Conservation (phyloP, 2,329 filamentous ascomycete species). For the Fusarium zealandicum region DNA sequence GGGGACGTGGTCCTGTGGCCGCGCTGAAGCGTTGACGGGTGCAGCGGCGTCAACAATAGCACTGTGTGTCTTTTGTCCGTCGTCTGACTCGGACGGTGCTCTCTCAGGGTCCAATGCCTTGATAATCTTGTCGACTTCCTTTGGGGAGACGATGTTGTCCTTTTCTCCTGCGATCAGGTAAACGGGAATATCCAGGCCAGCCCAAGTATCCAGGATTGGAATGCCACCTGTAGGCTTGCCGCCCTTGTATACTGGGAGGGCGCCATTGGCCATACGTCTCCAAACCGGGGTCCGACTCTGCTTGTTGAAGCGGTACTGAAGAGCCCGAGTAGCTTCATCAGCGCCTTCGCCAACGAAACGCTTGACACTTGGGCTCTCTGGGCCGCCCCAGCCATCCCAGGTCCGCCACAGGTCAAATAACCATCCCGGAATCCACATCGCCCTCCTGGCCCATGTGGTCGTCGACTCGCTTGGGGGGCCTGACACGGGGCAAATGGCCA, state of each 20-base stretch:
- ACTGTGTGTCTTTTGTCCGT: slow-evolving; percentile 40
- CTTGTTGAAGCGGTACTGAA: slow-evolving; percentile 79
- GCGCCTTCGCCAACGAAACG: slow-evolving; percentile 76
- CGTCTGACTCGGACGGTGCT: slow-evolving; percentile 19
- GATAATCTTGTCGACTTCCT: slow-evolving; percentile 73
- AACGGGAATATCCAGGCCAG: slow-evolving; percentile 73
- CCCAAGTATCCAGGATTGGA: slow-evolving; percentile 75
- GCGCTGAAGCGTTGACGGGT: slow-evolving; percentile 51
- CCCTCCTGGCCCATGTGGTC: slow-evolving; percentile 55
- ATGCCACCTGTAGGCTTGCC: slow-evolving; percentile 67
- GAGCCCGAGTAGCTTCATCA: slow-evolving; percentile 68
- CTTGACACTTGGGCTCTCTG: slow-evolving; percentile 77
- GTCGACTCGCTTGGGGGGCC: slow-evolving; percentile 63
- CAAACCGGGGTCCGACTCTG: slow-evolving; percentile 86
- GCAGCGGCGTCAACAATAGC: slow-evolving; percentile 56
- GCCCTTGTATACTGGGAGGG: slow-evolving; percentile 66
- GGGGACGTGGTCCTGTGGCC: slow-evolving; percentile 44
- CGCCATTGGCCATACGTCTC: slow-evolving; percentile 79
- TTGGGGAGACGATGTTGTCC: slow-evolving; percentile 77
- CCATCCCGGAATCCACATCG: slow-evolving; percentile 73
- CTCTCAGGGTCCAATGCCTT: slow-evolving; percentile 45
- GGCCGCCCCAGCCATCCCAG: slow-evolving; percentile 82
- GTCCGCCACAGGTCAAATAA: slow-evolving; percentile 79
- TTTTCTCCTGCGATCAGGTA: slow-evolving; percentile 80
- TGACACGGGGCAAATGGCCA: slow-evolving; percentile 82